Conservation (phyloP, 2,329 filamentous ascomycete species). For the Fusarium torreyae region DNA sequence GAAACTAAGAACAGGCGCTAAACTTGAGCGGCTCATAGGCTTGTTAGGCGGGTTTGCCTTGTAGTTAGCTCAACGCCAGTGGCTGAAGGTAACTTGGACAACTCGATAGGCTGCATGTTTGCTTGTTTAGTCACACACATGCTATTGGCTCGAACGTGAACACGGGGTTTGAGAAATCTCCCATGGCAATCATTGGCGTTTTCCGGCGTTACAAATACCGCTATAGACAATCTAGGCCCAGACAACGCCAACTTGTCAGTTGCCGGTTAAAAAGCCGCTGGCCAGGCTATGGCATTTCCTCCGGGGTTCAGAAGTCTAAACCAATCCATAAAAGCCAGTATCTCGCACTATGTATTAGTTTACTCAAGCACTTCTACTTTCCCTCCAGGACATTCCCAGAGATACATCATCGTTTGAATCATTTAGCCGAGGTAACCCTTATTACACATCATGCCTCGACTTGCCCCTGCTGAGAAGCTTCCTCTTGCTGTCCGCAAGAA, state of each 20-base stretch:
- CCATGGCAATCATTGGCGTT: slow-evolving; percentile 4
- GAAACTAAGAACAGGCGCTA: background rate
- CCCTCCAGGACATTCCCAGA: background rate
- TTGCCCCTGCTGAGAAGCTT: slow-evolving; percentile 65
- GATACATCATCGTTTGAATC: background rate
- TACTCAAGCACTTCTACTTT: background rate
- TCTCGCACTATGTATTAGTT: background rate
- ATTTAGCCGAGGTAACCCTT: background rate
- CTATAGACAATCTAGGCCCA: slow-evolving; percentile 11
- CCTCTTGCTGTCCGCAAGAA: slow-evolving; percentile 68
- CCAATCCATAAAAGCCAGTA: slow-evolving; percentile 26
- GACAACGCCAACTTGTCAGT: slow-evolving; percentile 1
- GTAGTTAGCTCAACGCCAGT: background rate
- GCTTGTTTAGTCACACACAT: background rate
- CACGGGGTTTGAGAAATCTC: background rate
- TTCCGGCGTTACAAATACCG: slow-evolving; percentile 8
- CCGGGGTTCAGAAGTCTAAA: slow-evolving; percentile 16
- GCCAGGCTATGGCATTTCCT: slow-evolving; percentile 10
- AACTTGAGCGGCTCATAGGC: slow-evolving; percentile 3
- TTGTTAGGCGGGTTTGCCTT: background rate
- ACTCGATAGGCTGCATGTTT: slow-evolving; percentile 7
- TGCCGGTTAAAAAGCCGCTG: slow-evolving; percentile 4
- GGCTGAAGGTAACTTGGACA: slow-evolving; percentile 3
- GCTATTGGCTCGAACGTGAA: background rate
- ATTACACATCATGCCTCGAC: slow-evolving; percentile 47